phyloP scores from a whole-genome alignment of 805 yeast genomes.

The Sugiyamaella qingdaonensis region DNA sequence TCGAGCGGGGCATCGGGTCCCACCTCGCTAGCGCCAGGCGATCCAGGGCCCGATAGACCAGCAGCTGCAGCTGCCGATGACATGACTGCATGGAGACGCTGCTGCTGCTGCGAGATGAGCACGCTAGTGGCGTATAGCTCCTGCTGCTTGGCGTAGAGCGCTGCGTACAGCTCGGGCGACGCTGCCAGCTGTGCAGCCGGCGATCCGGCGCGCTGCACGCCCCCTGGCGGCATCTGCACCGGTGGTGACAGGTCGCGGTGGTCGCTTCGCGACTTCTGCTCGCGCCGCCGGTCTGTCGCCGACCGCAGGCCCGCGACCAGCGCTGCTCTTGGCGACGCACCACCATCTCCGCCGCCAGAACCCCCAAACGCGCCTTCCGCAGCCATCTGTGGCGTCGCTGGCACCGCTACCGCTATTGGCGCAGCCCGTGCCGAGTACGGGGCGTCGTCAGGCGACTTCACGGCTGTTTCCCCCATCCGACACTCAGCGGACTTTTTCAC shows the following conservation, averaged over 20 bases:
- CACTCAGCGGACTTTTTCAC: no score
- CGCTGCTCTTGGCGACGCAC: constrained; percentile 27
- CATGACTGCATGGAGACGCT: constrained; percentile 31
- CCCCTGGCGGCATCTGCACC: constrained; percentile 4
- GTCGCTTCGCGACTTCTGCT: background rate
- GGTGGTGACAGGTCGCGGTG: background rate
- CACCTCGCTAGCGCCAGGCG: background rate
- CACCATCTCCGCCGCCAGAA: constrained; percentile 2
- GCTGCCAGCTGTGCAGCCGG: constrained; percentile 11
- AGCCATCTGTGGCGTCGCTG: background rate
- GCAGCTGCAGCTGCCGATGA: constrained; percentile 14
- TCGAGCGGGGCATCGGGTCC: background rate
- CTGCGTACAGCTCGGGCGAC: constrained; percentile 26
- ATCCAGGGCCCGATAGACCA: background rate
- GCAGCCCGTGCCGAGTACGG: constrained; percentile 8
- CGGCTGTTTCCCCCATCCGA: background rate
- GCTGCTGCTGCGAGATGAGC: constrained; percentile 34
- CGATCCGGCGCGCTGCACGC: constrained; percentile 8
- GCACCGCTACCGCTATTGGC: constrained; percentile 17
- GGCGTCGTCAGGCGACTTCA: background rate
- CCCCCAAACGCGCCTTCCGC: constrained; percentile 2
- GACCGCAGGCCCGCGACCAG: constrained; percentile 25
- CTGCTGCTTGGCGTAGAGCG: constrained; percentile 33
- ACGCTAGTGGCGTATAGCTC: constrained; percentile 31
- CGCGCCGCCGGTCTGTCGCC: constrained; percentile 28